Evolutionary conservation across 2,329 filamentous ascomycete genomes (phyloP).

Genomic region (Fusarium buharicum): DNA sequence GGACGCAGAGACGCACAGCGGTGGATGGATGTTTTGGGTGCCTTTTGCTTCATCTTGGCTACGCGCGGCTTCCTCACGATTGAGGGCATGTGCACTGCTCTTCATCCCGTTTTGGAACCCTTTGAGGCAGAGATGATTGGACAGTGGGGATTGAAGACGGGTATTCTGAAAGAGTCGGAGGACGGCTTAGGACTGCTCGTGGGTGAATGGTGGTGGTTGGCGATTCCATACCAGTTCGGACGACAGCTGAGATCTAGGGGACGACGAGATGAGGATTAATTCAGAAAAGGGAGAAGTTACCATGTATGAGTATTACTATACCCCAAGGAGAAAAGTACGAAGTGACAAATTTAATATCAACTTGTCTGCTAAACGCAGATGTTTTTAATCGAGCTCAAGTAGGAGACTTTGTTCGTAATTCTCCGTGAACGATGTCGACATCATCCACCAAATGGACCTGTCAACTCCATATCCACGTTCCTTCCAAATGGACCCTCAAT

Average conservation of each 20-base stretch:
- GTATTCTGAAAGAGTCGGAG: conserved; percentile 59
- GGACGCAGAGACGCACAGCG: conserved; percentile 66
- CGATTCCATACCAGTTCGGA: conserved; percentile 52
- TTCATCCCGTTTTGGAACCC: conserved; percentile 68
- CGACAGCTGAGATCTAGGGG: conserved; percentile 11
- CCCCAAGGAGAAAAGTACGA: no score
- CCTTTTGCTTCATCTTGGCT: conserved; percentile 70
- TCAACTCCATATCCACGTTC: no score
- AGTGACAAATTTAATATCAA: no score
- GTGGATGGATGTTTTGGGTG: conserved; percentile 72
- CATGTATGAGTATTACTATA: conserved; percentile 11
- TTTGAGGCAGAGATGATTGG: conserved; percentile 71
- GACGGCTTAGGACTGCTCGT: conserved; percentile 57
- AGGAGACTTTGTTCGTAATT: no score
- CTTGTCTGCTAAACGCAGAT: no score
- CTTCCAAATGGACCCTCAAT: no score
- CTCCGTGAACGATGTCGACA: no score
- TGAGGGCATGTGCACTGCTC: conserved; percentile 62
- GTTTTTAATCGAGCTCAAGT: no score
- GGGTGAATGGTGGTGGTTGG: conserved; percentile 76
- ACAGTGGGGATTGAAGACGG: conserved; percentile 66
- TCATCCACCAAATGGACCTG: no score
- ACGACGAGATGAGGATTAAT: conserved; percentile 11
- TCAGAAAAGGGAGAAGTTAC: background rate
- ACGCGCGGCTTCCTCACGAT: conserved; percentile 68